Evolutionary conservation across 1,139 yeast genomes (phyloP).

Genomic region (Fermentozyma sake): DNA sequence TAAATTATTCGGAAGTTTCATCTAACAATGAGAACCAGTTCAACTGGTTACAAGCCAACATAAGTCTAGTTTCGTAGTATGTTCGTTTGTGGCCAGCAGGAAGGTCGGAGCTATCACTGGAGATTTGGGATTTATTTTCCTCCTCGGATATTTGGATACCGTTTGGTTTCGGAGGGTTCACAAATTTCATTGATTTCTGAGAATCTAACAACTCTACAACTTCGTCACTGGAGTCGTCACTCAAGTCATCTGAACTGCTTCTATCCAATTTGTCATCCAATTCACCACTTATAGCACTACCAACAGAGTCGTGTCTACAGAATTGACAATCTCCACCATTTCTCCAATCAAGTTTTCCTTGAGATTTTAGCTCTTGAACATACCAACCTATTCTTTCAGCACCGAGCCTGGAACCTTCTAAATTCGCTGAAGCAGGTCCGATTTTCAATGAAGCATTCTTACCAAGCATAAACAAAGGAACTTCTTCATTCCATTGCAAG

Average conservation of each 20-base stretch:
- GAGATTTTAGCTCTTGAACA: constrained; percentile 23
- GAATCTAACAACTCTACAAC: constrained; percentile 2
- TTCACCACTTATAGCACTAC: constrained; percentile 1
- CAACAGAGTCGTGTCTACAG: constrained; percentile 4
- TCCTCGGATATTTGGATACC: constrained; percentile 2
- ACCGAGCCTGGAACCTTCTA: constrained; percentile 46
- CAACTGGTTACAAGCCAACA: constrained; percentile 28
- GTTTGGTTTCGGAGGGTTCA: neutral
- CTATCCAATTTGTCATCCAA: constrained; percentile 6
- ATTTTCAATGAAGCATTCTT: constrained; percentile 41
- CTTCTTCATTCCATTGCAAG: constrained; percentile 35
- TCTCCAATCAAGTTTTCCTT: constrained; percentile 23
- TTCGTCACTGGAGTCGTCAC: constrained; percentile 2
- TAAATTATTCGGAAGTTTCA: constrained; percentile 1
- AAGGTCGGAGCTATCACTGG: neutral
- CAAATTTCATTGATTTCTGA: too few species aligned
- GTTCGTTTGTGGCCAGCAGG: too few species aligned
- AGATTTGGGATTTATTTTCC: constrained; percentile 3
- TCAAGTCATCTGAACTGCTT: constrained; percentile 2
- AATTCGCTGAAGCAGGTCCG: constrained; percentile 48
- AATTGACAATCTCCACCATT: constrained; percentile 3
- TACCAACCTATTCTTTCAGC: constrained; percentile 46
- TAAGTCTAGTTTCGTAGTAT: constrained; percentile 16
- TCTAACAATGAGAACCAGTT: constrained; percentile 28
- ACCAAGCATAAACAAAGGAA: constrained; percentile 42